Base-by-base conservation (phyloP, 345 rosid species). In the Hirschfeldia incana region DNA sequence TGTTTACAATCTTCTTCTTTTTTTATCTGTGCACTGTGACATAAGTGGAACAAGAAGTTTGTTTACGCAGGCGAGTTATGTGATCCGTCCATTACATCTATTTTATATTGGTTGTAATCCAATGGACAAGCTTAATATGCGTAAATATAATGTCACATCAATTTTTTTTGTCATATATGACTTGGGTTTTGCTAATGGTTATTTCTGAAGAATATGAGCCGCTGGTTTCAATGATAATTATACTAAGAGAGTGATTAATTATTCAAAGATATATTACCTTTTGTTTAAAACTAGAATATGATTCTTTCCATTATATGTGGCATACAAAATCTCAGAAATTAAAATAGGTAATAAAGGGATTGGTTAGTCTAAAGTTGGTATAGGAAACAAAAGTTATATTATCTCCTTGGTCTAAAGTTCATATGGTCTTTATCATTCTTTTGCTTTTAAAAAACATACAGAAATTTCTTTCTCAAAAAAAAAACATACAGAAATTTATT, bases 291-390 rank as follows among this genome's bases (percentile, higher is more conserved):
- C 75, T 76, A 71, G 83, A 80, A 80, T 80, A 71, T 65, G 83
- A 80, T 80, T 80, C 83, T 65, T 65, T 59, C 76, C 76, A 70
- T 80, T 80, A 70, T 80, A 58, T 80, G 83, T 65, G 83, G 80
- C 69, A 75, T 44, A 80, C 80, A 80, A 75, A 64, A 76, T 75
- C 77, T 70, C 76, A 75, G 28, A 5, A 57, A 70, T 65, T 29
- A 16, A 55, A 55, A 65, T 39, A 57, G 26, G 57, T 49, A 53
- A 69, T 44, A 36, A 75, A 58, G 64, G 37, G 62, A 55, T 57
- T 37, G 71, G 27, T 80, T 75, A 80, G 83, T 75, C 76, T 80
- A 80, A 80, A 80, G 83, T 76, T 80, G 58, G 63, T 75, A 57
- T 65, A 70, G 4, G 63, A 53, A 58, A 72, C 32, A 60, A 67